Evolutionary conservation across 2,329 filamentous ascomycete species (phyloP), one percentile per base, ranked within the genome.

Genomic region (Monosporascus sp.): DNA sequence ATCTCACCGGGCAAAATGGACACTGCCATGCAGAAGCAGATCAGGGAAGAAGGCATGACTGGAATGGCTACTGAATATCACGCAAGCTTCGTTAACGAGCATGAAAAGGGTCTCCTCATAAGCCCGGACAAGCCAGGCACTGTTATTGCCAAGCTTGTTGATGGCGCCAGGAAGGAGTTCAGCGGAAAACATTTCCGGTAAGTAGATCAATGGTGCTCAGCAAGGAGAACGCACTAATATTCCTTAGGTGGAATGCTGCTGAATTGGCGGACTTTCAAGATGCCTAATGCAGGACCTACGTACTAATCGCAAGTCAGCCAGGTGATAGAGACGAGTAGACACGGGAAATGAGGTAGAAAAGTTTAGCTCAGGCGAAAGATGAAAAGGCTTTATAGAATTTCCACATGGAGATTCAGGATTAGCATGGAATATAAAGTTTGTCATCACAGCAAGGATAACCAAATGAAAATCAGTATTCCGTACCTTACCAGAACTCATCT

Each of bases 1-100:
- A 75, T 97, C 37, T 78, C 86, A 4, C 92, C 92, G 0, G 92
- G 92, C 2, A 84, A 89, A 46, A 87, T 95, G 7, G 88, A 96
- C 65, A 97, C 92, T 0, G 87, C 87, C 50, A 97, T 97, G 92
- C 92, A 96, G 69, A 79, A 79, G n/a, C 81, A 88, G 53, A 81
- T 99, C 53, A 78, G 94, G 49, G 85, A 91, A 47, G 68, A 72
- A 3, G 80, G 78, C 44, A 69, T 72, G 38, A 65, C 67, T 2
- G 70, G 68, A 51, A 85, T 85, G 81, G 65, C 75, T 49, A 67
- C 75, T 51, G 67, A 72, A 7, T 80, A 84, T 54, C 87, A 94
- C 68, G 76, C 79, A 7, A 76, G 73, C 27, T 97, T 97, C 63
- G 76, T 82, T 14, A 76, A 81, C 1, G 78, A 88, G 17, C 87